Base-by-base conservation (phyloP, 1,284 basidiomycete species). In the Ustilago curta region DNA sequence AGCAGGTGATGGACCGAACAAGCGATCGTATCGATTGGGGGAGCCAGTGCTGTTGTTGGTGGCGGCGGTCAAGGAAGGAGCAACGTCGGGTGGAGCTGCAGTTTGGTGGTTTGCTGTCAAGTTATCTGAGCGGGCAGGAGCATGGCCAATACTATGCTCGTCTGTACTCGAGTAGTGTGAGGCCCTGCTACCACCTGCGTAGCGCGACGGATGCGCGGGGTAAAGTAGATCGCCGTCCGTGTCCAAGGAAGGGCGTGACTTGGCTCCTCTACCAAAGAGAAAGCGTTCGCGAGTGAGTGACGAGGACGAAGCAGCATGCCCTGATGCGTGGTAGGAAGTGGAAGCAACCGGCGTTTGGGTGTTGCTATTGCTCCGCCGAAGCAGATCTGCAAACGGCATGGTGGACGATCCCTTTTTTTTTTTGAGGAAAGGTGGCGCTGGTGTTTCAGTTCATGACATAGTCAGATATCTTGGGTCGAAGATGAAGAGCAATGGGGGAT, bases 301-400 rank as follows among this genome's bases (percentile, higher is more conserved):
- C 18, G 42, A n/a, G 6, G 53, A 31, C 43, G 32, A 23, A 2
- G 53, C 35, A 16, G 31, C 1, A n/a, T 45, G 55, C 23, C 19
- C 49, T 51, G 50, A 16, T 31, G 14, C 25, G 21, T 19, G 51
- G 51, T 42, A 53, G 9, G 63, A 54, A 19, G 67, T 52, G 2
- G 60, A 52, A n/a, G 50, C 43, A 4, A n/a, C 44, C 21, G 55
- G 21, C 12, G 44, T 25, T 19, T 54, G 54, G 11, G 54, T 6
- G 23, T 44, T 43, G 8, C n/a, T 25, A 21, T 32, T 23, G 19
- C 18, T 32, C 12, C 61, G 68, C 58, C 61, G 56, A 35, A 70
- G 57, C 19, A 64, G 57, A 32, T 50, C 58, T 31, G 53, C 57
- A 45, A 70, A 70, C 8, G 57, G 68, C 68, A 70, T 70, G 57